A percentile compares a stretch with the other conserved stretches of the same genome.
Evolutionary conservation across 192 early-diverging fungal species (phyloP).

Genomic region (Tieghemiomyces parasiticus): DNA sequence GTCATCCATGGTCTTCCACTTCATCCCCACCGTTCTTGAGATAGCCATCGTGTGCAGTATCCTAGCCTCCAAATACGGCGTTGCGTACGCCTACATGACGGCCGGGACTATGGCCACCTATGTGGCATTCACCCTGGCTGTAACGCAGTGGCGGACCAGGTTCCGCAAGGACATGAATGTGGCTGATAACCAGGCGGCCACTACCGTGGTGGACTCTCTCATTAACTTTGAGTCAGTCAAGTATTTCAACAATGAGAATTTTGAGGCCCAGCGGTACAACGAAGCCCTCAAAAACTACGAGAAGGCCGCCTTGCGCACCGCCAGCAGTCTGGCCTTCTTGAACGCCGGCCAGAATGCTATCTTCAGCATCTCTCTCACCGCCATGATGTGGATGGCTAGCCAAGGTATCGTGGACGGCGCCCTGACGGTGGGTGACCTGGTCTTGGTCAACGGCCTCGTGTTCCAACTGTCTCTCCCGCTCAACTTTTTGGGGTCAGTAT

Average conservation of each 20-base stretch:
- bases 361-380: constrained; percentile 80
- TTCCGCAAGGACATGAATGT: constrained; percentile 85
- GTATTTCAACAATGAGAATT: constrained; percentile 87
- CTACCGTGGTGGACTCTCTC: constrained; percentile 86
- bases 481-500: constrained; percentile 95
- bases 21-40: constrained; percentile 88
- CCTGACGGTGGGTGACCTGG: constrained; percentile 92
- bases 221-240: constrained; percentile 98
- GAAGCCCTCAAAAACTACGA: constrained; percentile 82
- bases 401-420: constrained; percentile 63
- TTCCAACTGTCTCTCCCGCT: constrained; percentile 96
- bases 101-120: constrained; percentile 61
- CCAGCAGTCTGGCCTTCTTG: constrained; percentile 72
- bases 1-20: constrained; percentile 87
- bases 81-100: constrained; percentile 37
- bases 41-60: constrained; percentile 90
- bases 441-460: constrained; percentile 97
- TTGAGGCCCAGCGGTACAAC: constrained; percentile 84
- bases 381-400: constrained; percentile 94
- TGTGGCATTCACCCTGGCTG: constrained; percentile 68
- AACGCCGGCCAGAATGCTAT: constrained; percentile 95
- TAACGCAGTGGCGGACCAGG: constrained; percentile 78
- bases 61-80: constrained; percentile 50
- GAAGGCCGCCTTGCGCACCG: constrained; percentile 79
- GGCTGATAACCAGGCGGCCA: constrained; percentile 91